Evolutionary conservation across 1,284 basidiomycete species (phyloP).

Genomic region (Microstroma glucosiphilum): DNA sequence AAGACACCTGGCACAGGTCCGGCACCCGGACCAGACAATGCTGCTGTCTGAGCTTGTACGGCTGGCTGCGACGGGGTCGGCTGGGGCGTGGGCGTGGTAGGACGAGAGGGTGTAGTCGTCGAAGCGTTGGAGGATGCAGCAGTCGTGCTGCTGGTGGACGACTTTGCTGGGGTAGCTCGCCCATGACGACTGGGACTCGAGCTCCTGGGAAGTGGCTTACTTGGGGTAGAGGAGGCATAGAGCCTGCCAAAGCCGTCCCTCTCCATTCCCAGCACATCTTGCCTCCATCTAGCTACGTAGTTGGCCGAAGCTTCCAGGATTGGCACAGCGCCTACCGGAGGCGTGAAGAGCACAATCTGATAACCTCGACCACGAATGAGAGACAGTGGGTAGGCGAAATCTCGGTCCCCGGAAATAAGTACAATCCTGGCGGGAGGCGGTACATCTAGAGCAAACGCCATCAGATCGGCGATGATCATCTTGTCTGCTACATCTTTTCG

Average conservation of each 20-base stretch:
- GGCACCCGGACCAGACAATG: constrained; percentile 11
- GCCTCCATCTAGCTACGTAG: constrained; percentile 36
- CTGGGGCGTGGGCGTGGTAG: constrained; percentile 1
- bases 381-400: constrained; percentile 43
- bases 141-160: not conserved
- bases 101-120: not conserved
- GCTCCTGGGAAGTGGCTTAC: constrained; percentile 6
- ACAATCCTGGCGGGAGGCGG: constrained; percentile 37
- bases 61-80: not conserved
- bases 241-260: constrained; percentile 26
- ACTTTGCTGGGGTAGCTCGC: not conserved
- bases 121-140: not conserved
- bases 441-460: constrained; percentile 40
- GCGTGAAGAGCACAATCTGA: constrained; percentile 34
- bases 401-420: constrained; percentile 40
- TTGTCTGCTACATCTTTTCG: constrained; percentile 43
- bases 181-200: constrained; percentile 5
- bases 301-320: constrained; percentile 41
- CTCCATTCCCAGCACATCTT: constrained; percentile 39
- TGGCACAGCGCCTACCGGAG: constrained; percentile 37
- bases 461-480: constrained; percentile 44
- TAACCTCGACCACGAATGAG: constrained; percentile 38
- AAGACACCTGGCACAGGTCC: constrained; percentile 19
- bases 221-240: constrained; percentile 18
- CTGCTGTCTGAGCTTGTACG: not conserved